Conservation (phyloP, 768 basidiomycete genomes). For the Calocera viscosa region DNA sequence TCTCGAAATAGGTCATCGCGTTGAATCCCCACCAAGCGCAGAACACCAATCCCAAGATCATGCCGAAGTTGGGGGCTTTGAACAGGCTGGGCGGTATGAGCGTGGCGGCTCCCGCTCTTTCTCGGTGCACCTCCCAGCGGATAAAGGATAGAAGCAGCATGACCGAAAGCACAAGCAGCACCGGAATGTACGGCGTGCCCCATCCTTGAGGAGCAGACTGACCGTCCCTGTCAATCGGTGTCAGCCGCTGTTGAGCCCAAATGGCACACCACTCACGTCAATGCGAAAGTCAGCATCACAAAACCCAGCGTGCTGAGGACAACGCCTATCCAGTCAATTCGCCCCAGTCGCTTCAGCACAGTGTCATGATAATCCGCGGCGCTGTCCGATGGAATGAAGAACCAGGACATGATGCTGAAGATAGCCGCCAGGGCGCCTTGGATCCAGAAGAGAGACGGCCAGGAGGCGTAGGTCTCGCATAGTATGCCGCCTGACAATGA, state of each 20-base stretch:
- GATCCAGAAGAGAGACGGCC: conserved; percentile 6
- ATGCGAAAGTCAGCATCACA: not conserved
- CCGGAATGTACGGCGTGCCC: not conserved
- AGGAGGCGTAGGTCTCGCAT: conserved; percentile 1
- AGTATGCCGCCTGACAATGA: not conserved
- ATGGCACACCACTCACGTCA: not conserved
- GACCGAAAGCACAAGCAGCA: not conserved
- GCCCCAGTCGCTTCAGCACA: not conserved
- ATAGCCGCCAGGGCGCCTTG: not conserved
- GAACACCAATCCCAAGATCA: conserved; percentile 24
- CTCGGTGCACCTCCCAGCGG: conserved; percentile 2
- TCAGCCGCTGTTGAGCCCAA: not conserved
- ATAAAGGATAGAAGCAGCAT: not conserved
- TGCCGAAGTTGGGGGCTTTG: not conserved
- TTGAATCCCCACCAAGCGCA: conserved; percentile 29
- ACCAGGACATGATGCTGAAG: conserved; percentile 3
- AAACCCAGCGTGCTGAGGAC: not conserved
- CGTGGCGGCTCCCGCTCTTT: not conserved
- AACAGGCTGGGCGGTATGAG: not conserved
- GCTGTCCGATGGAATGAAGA: not conserved
- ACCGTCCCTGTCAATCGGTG: not conserved
- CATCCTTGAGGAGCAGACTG: not conserved
- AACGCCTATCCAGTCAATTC: not conserved
- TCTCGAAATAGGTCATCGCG: conserved; percentile 25
- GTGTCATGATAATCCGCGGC: not conserved